Percentiles rank a stretch among this genome's conserved stretches.
These are phyloP conservation scores for Kurtzmaniella fragi DNA, from an alignment of 805 yeast genomes.

Conservation along the genomic window DNA sequence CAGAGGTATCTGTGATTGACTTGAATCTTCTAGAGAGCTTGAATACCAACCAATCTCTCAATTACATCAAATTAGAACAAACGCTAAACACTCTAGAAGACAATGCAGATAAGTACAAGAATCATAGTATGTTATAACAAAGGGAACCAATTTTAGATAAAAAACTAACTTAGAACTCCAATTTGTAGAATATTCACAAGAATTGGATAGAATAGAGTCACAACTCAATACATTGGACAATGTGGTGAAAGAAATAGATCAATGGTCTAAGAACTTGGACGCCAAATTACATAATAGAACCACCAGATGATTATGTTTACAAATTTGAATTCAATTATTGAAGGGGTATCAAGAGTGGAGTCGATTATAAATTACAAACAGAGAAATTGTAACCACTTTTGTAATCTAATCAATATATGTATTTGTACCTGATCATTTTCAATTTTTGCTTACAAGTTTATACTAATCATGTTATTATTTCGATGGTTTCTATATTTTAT, in stretches of 20 bases:
- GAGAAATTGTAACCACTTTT: no score
- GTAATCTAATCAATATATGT: no score
- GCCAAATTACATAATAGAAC: conserved; percentile 24
- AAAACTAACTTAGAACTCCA: neutral
- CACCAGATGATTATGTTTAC: neutral
- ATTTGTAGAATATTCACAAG: conserved; percentile 5
- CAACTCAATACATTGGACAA: conserved; percentile 38
- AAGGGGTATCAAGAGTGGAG: no score
- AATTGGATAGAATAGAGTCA: conserved; percentile 24
- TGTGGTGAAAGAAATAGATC: conserved; percentile 54
- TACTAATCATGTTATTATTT: no score
- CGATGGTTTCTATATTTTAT: no score
- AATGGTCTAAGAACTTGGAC: conserved; percentile 54
- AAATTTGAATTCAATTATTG: no score
- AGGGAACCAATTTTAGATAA: no score
- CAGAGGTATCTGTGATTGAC: conserved; percentile 38
- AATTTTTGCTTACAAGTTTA: no score
- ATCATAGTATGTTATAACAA: conserved; percentile 16
- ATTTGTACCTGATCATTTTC: no score
- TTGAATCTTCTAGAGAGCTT: conserved; percentile 48
- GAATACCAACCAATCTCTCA: conserved; percentile 55
- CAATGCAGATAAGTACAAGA: conserved; percentile 27
- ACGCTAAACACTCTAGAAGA: conserved; percentile 39
- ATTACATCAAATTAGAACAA: conserved; percentile 42
- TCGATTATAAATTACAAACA: no score